A percentile compares a stretch with the other conserved stretches of the same genome.
Conservation (phyloP, 202 grass and related monocot species). For the Sporobolus alterniflorus region DNA sequence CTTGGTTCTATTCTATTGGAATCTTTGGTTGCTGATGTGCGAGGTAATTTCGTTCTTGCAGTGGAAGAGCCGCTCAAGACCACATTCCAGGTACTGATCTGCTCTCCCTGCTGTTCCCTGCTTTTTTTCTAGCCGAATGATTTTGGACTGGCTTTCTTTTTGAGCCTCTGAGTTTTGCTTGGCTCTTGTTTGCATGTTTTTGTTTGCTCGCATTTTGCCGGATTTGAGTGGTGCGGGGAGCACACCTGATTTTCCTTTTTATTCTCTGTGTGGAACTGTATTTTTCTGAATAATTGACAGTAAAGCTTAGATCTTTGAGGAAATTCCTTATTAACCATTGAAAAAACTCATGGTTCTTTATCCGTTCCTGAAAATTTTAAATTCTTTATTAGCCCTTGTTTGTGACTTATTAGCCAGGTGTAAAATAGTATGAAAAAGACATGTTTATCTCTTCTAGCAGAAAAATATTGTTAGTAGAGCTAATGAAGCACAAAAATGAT, state of each 20-base stretch:
- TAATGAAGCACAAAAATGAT: no score
- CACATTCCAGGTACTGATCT: constrained; percentile 82
- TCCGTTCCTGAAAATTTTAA: no score
- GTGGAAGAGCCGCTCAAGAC: constrained; percentile 77
- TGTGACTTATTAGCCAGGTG: no score
- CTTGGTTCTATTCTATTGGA: neutral
- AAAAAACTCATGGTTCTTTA: no score
- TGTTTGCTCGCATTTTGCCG: neutral
- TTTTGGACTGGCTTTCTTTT: neutral
- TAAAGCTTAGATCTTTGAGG: constrained; percentile 44
- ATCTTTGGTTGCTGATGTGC: constrained; percentile 39
- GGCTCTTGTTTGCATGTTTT: neutral
- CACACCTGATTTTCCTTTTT: neutral
- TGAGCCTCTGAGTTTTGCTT: neutral
- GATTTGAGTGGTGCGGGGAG: constrained; percentile 30
- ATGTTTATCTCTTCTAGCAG: no score
- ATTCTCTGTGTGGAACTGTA: neutral
- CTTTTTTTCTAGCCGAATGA: neutral
- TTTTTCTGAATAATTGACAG: neutral
- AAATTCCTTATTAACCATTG: no score
- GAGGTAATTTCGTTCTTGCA: constrained; percentile 40
- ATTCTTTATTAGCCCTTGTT: no score
- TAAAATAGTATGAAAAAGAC: no score
- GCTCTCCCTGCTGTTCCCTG: constrained; percentile 24
- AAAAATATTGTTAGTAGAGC: no score